These are phyloP conservation scores for Lactifluus subvellereus DNA, from an alignment of 768 basidiomycete species.

Conservation along the genomic window DNA sequence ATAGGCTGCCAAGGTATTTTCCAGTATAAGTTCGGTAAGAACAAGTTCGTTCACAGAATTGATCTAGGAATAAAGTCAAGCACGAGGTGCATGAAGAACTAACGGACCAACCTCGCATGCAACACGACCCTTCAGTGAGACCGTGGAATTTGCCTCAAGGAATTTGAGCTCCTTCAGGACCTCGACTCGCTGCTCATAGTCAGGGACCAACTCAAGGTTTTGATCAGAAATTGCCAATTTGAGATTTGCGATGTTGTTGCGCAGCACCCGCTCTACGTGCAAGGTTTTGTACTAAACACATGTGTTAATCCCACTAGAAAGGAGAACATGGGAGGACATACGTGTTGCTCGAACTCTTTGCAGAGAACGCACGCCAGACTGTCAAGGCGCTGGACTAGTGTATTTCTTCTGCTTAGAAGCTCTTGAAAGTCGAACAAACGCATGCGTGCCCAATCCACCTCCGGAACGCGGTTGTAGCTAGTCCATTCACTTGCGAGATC, in stretches of 20 bases:
- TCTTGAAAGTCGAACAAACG: conserved; percentile 92
- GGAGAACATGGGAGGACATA: conserved; percentile 35
- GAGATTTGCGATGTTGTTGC: conserved; percentile 66
- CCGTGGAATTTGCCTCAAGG: conserved; percentile 93
- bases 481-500: conserved; percentile 54
- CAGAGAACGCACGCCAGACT: conserved; percentile 52
- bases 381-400: conserved; percentile 40
- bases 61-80: conserved; percentile 51
- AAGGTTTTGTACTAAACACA: conserved; percentile 59
- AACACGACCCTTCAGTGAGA: conserved; percentile 92
- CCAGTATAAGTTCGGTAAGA: conserved; percentile 92
- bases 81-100: background rate
- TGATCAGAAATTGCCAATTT: conserved; percentile 91
- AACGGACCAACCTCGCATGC: conserved; percentile 78
- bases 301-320: conserved; percentile 13
- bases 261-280: conserved; percentile 71
- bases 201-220: conserved; percentile 92
- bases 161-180: conserved; percentile 90
- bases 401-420: conserved; percentile 52
- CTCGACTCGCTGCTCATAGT: conserved; percentile 90
- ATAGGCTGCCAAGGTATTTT: conserved; percentile 86
- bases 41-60: conserved; percentile 98
- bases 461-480: conserved; percentile 44
- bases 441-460: conserved; percentile 81
- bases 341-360: conserved; percentile 67